Evolutionary conservation across 441 rosid genomes (phyloP).

Genomic region (Pelargonium australe): DNA sequence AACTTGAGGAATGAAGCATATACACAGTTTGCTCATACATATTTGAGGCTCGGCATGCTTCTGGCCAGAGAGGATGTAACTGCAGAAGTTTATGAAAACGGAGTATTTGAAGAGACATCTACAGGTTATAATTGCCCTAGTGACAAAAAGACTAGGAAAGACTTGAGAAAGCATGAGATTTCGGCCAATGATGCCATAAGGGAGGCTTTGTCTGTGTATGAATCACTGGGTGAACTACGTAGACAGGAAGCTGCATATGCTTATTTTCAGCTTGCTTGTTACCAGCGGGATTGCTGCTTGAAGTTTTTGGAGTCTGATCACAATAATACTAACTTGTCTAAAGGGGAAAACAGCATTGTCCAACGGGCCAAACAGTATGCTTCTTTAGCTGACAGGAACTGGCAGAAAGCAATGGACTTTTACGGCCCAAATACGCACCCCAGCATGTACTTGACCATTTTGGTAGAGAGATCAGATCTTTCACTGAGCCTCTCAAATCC

Average conservation of each 20-base stretch:
- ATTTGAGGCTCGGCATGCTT: slow-evolving; percentile 85
- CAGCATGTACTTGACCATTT: slow-evolving; percentile 61
- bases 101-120: slow-evolving; percentile 31
- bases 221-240: slow-evolving; percentile 72
- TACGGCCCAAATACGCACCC: slow-evolving; percentile 68
- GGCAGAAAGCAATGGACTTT: slow-evolving; percentile 74
- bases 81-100: slow-evolving; percentile 49
- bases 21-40: slow-evolving; percentile 81
- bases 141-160: slow-evolving; percentile 33
- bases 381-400: slow-evolving; percentile 76
- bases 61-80: slow-evolving; percentile 62
- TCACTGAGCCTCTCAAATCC: slow-evolving; percentile 44
- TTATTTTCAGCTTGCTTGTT: slow-evolving; percentile 75
- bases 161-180: slow-evolving; percentile 53
- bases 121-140: slow-evolving; percentile 15
- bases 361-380: slow-evolving; percentile 83
- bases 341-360: slow-evolving; percentile 39
- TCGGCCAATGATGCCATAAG: slow-evolving; percentile 88
- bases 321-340: slow-evolving; percentile 34
- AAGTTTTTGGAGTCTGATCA: slow-evolving; percentile 48
- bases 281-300: slow-evolving; percentile 73
- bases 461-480: slow-evolving; percentile 67
- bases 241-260: slow-evolving; percentile 88
- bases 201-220: slow-evolving; percentile 73
- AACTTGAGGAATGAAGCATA: slow-evolving; percentile 58